Conservation (phyloP, 495 filamentous ascomycete genomes). For the Aspergillus bridgeri region DNA sequence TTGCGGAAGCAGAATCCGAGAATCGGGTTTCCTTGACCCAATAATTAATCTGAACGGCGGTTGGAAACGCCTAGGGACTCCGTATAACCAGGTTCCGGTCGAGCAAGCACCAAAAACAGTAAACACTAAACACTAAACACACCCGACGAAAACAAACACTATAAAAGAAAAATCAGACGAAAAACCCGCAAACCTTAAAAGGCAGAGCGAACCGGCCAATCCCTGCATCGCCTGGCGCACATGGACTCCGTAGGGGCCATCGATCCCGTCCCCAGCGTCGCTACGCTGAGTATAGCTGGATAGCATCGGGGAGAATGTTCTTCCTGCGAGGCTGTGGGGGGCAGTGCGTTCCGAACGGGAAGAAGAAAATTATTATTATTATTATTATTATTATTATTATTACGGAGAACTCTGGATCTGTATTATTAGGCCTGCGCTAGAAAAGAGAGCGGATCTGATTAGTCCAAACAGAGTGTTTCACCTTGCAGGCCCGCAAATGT, state of each 20-base stretch:
- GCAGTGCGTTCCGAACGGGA: constrained; percentile 6
- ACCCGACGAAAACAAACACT: neutral
- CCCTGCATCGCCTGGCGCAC: constrained; percentile 3
- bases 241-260: constrained; percentile 1
- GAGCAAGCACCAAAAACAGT: no score
- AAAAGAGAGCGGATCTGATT: constrained; percentile 8
- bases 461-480: constrained; percentile 12
- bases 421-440: no score
- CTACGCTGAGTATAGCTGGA: neutral
- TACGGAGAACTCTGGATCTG: no score
- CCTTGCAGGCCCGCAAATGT: constrained; percentile 16
- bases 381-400: no score
- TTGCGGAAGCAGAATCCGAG: neutral
- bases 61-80: no score
- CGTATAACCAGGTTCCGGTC: no score
- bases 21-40: neutral
- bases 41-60: neutral
- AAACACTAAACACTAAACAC: no score
- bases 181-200: no score
- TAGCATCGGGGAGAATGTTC: neutral
- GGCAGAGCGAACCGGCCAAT: neutral
- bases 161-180: neutral
- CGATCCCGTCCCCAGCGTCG: neutral
- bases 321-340: constrained; percentile 3
- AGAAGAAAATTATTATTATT: no score